Evolutionary conservation across 2,329 filamentous ascomycete species (phyloP), one percentile per base, ranked within the genome.

Genomic region (Aspergillus sp.): DNA sequence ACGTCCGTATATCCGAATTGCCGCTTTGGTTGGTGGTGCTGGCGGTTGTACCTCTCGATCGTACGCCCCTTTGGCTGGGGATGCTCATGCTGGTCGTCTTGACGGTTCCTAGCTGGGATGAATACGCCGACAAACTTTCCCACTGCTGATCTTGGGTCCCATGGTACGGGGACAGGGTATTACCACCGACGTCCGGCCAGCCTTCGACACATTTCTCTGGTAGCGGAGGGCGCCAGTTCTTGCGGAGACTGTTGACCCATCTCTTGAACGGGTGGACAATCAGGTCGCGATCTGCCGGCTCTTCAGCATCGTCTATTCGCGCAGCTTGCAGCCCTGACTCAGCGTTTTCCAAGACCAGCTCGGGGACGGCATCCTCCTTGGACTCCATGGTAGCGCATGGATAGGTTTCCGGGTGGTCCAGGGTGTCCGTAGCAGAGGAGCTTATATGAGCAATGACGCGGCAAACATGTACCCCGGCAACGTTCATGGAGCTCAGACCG

Each of bases 41-140:
- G 41, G 69, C 70, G 26, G 78, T 74, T 33, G 70, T 68, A 26
- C 66, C 58, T 37, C 71, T 70, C 8, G 79, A 80, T 33, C 74
- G 71, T 19, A 75, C 66, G 37, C 81, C 67, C 57, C 83, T 93
- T 44, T 75, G 70, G 47, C 80, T 85, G 29, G 78, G 73, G 37
- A 88, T 66, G 38, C 86, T 93, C 39, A 85, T 69, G 37, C 81
- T 88, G 32, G 83, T 82, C 41, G 85, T 91, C 53, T 81, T 86
- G 45, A 93, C 72, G 11, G 76, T 80, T n/a, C 79, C 76, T 24
- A 95, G 75, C 50, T 88, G 86, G 2, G 74, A 81, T 38, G 84
- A 77, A 0, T 86, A 93, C 5, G 82, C 85, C 1, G 83, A 83
- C 2, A 80, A 82, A 5, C 74, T 76, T 34, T 75, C 71, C 37